phyloP scores from a whole-genome alignment of 1,139 yeast genomes.

The Scheffersomyces illinoinensis region DNA sequence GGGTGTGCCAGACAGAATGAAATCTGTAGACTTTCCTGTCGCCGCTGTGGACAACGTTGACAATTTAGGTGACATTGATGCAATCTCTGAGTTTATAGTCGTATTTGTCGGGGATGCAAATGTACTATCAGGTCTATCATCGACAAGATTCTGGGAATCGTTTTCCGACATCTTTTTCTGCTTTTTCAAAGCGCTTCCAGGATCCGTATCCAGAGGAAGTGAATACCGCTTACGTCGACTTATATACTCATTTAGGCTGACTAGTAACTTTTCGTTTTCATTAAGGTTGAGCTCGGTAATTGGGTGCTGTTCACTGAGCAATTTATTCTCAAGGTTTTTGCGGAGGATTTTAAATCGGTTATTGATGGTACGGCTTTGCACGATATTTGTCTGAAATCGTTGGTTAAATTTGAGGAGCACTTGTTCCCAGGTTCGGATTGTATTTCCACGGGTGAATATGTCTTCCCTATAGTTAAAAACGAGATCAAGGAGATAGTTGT shows the following conservation, averaged over 20 bases:
- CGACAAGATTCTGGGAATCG: neutral
- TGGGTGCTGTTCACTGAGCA: constrained; percentile 15
- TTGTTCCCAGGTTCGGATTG: constrained; percentile 30
- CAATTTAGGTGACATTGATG: neutral
- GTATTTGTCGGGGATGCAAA: neutral
- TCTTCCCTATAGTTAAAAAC: constrained; percentile 22
- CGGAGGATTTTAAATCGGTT: constrained; percentile 27
- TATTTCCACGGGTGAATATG: constrained; percentile 30
- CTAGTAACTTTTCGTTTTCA: constrained; percentile 28
- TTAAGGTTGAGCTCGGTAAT: constrained; percentile 16
- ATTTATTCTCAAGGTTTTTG: constrained; percentile 23
- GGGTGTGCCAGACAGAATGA: neutral
- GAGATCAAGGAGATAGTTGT: constrained; percentile 21
- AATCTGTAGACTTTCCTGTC: neutral
- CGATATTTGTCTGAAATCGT: constrained; percentile 17
- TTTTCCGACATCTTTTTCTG: neutral
- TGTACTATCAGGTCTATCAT: neutral
- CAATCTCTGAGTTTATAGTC: neutral
- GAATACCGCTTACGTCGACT: neutral
- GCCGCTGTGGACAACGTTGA: neutral
- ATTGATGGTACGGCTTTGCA: constrained; percentile 32
- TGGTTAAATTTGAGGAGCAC: constrained; percentile 26
- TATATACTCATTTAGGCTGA: constrained; percentile 18
- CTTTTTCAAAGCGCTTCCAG: neutral
- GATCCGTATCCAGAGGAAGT: neutral